A percentile compares a stretch with the other conserved stretches of the same genome.
Conservation (phyloP, 345 rosid species). For the Mallotus nudiflorus region DNA sequence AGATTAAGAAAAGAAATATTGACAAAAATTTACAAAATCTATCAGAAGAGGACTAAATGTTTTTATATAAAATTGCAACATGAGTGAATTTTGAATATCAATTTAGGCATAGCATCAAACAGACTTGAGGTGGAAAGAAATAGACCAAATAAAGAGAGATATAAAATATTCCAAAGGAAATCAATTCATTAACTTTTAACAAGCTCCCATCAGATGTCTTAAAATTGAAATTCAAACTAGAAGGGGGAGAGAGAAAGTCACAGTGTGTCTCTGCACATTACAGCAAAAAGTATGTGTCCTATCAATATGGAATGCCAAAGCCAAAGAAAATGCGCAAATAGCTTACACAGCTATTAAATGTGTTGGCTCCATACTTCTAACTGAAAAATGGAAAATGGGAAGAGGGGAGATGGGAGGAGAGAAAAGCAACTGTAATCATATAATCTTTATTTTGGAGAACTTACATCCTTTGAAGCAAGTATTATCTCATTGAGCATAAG, state of each 20-base stretch:
- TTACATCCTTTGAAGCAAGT: slow-evolving; percentile 80
- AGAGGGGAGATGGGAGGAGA: not conserved
- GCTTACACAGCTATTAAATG: not conserved
- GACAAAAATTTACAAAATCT: too few relatives aligned
- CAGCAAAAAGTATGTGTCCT: too few relatives aligned
- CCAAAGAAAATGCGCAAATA: not conserved
- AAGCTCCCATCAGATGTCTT: not conserved
- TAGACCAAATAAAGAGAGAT: not conserved
- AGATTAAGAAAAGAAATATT: not conserved
- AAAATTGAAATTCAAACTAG: not conserved
- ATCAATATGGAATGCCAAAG: not conserved
- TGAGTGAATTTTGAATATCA: not conserved
- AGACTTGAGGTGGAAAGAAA: not conserved
- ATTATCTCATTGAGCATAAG: slow-evolving; percentile 89
- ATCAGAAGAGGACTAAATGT: not conserved
- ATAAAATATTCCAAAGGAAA: not conserved
- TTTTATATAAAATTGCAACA: not conserved
- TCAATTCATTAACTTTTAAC: not conserved
- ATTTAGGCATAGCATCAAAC: not conserved
- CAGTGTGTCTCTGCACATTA: too few relatives aligned
- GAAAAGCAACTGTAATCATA: not conserved
- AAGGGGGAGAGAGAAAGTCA: not conserved
- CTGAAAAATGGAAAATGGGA: slow-evolving; percentile 5
- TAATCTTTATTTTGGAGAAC: slow-evolving; percentile 18
- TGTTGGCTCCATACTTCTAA: not conserved